These are phyloP conservation scores for Cicer yamashitae DNA, from an alignment of 306 rosid genomes.

Conservation along the genomic window DNA sequence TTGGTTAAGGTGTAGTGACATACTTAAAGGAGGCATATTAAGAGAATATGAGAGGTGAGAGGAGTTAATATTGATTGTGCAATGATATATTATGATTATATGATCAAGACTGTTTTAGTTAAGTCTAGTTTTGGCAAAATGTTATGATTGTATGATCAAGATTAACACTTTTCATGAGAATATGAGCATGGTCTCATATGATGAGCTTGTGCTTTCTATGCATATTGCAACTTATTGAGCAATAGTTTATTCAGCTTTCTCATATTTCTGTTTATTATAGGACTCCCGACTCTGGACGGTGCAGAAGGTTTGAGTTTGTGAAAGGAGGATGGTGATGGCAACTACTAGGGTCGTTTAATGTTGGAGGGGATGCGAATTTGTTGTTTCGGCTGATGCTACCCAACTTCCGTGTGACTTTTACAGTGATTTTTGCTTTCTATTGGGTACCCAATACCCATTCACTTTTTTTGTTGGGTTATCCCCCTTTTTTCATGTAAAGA, in stretches of 20 bases:
- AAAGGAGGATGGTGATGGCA: conserved; percentile 2
- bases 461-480: conserved; percentile 12
- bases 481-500: conserved; percentile 28
- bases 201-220: background rate
- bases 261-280: conserved; percentile 32
- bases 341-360: conserved; percentile 2
- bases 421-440: conserved; percentile 31
- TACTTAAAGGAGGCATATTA: background rate
- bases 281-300: background rate
- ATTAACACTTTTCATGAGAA: conserved; percentile 2
- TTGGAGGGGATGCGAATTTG: conserved; percentile 4
- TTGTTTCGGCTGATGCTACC: conserved; percentile 32
- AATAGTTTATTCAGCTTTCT: conserved; percentile 28
- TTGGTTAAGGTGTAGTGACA: background rate
- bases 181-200: background rate
- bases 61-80: background rate
- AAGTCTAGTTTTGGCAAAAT: background rate
- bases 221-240: background rate
- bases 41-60: background rate
- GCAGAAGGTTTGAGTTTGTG: conserved; percentile 25
- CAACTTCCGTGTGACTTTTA: conserved; percentile 20
- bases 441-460: background rate
- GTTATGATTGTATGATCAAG: background rate
- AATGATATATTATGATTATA: background rate
- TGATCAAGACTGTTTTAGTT: conserved; percentile 10